Base-by-base conservation (phyloP, 768 basidiomycete genomes). In the Mycena capillaripes region DNA sequence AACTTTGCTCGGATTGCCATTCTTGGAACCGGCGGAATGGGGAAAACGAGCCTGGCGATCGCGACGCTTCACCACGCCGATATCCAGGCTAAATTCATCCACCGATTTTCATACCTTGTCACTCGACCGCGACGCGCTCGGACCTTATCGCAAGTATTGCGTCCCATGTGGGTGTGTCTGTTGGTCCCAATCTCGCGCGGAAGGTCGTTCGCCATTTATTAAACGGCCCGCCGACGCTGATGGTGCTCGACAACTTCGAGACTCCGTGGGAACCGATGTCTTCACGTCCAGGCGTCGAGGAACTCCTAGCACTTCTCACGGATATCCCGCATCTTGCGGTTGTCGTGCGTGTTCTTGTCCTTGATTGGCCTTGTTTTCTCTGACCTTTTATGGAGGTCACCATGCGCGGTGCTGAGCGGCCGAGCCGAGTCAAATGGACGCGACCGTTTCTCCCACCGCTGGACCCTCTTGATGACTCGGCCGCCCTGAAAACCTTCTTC, bases 381-480 rank as follows among this genome's bases (percentile, higher is more conserved):
- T 32, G 17, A 25, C 3, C 7, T 57, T n/a, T 27, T 10, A 27
- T 17, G 1, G 21, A 72, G 71, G 23, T 72, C n/a, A 72, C 71
- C 0, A 62, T 68, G 60, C 38, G 71, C 16, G 66, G 66, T 5
- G 71, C 66, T 12, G 60, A 72, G 27, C 29, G 55, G 7, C 71
- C 71, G 6, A 23, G 9, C 1, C 40, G 52, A 2, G 42, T 63
- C 8, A 53, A 61, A 23, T 68, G 66, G 71, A 68, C 42, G 4
- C 59, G 66, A 1, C 71, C 66, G 0, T 72, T 63, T 23, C 66
- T 68, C 21, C n/a, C 23, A 3, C 65, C 66, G 2, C 59, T 67
- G 32, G 10, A 42, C 1, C 71, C 71, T 1, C 52, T 72, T 11
- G 38, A 59, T 0, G 29, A 42, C 12, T 25, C 19, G 2, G 71